Evolutionary conservation across 1,284 basidiomycete genomes (phyloP), one percentile per base, ranked within the genome.

Genomic region (Marasmius oreades): DNA sequence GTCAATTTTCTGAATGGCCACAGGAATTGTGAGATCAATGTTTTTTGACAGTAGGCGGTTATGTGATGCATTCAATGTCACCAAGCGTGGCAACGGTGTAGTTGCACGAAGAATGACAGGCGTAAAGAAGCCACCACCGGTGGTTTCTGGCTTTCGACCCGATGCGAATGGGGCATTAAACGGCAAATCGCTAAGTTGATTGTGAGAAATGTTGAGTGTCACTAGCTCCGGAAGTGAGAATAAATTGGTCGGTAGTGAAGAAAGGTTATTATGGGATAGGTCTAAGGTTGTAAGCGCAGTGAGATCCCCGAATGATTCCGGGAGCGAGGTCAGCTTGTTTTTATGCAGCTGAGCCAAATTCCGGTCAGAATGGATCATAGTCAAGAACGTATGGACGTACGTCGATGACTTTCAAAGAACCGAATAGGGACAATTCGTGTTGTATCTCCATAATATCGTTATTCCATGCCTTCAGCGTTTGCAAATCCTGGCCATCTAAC

Each of bases 401-500:
- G 69, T 92, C 90, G 33, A 92, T 63, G 2, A 75, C 78, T 69
- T 90, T 91, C 51, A 92, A 72, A 2, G 87, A 89, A 2, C 90
- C 90, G 66, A 92, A 92, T 57, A 92, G 75, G 0, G 86, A 86
- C 28, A 92, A 84, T 65, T 92, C 90, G 23, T 84, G 84, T 63
- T 91, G 90, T 31, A 92, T 77, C 65, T 88, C 86, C 12, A 79
- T 62, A 33, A 92, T 91, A 28, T 86, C 84, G 63, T 92, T 92
- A 62, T 82, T 88, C 79, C 85, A 85, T 18, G 84, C 85, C 64
- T 90, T 91, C 45, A 92, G 69, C 0, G 88, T 73, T 44, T 81
- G 78, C 20, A 92, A 70, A 69, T 92, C 90, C 64, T 88, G 85
- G 3, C 85, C 85, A 64, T 91, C 89, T 62, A 84, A 92, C 88